Evolutionary conservation across 176 grass and related monocot genomes (phyloP), one percentile per base, ranked within the genome.

Genomic region (Rhipidocladum racemiflorum): DNA sequence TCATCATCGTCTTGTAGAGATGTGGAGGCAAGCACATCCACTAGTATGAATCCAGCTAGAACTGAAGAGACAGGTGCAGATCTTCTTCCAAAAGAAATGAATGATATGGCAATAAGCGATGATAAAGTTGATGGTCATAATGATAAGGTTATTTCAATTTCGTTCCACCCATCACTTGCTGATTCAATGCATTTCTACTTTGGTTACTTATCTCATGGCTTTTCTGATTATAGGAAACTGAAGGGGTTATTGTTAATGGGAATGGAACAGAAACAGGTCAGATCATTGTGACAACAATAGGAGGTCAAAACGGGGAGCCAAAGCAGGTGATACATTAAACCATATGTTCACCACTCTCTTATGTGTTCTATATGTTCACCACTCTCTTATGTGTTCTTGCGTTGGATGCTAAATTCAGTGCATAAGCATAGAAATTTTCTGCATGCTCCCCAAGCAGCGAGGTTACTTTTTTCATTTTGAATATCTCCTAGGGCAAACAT

Each of bases 81-180:
- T 93, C 80, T 90, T 88, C 94, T 97, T 81, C 97, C 87, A 79
- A 93, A 93, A 64, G 92, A 93, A 85, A 71, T 99, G 91, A 73
- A 99, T 84, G 89, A 85, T 16, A 99, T 96, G 97, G 91, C 87
- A 70, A 96, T 99, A 56, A 90, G 77, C 65, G 93, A 93, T 81
- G 89, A 93, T 72, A 99, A 99, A 88, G 57, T 84, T 75, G 85
- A 87, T 60, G 76, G 82, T 16, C 82, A 29, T 68, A 79, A 75
- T 70, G 91, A 92, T 73, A 96, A 96, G 97, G 97, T 97, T 97
- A 74, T 84, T 78, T 70, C 10, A 10, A 32, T 80, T 50, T 56
- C 32, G 17, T 46, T 56, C 36, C 9, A 7, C 13, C 14, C 6
- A 65, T 89, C 16, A 9, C 13, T 68, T 75, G 56, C 75, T 53